Evolutionary conservation across 257 asterid species (phyloP), one percentile per base, ranked within the genome.

Genomic region (Haberlea rhodopensis): DNA sequence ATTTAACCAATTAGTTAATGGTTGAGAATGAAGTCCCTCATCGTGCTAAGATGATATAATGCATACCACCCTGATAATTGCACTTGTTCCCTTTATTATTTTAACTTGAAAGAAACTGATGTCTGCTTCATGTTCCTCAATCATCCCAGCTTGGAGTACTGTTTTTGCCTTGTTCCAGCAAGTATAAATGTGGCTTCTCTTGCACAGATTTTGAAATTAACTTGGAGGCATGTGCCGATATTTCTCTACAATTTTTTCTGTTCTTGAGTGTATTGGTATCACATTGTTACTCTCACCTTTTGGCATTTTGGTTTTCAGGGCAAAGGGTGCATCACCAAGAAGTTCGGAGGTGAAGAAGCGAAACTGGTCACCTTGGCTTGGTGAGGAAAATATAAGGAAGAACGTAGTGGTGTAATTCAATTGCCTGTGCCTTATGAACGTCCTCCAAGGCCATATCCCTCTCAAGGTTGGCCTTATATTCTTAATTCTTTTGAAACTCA

Each of bases 391-490:
- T 25, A 1, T 63, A 70, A 68, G 13, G 52, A 72, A 60, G 80
- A 82, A 71, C 51, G 74, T 43, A 21, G 62, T 55, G 90, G 84
- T 74, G 78, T 81, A 29, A 67, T 87, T 68, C 80, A 68, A 67
- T 78, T 92, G 74, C 99, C 99, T 0, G 79, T 92, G 60, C 96
- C 97, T 15, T 92, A 82, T n/a, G 94, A 89, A 75, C 95, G 89
- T 63, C 99, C 97, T 68, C 97, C 96, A 57, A 77, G 66, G 48
- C 96, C 83, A 16, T 89, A 92, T 80, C 69, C 89, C 18, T 27
- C 83, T 0, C 80, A 72, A 85, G 97, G 97, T 92, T 57, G 29
- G 63, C 31, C 60, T 63, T 54, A 52, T 29, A 54, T 31, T 40
- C 32, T 22, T 21, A 23, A 54, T 62, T 25, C 58, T 49, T 9